Evolutionary conservation across 2,329 filamentous ascomycete genomes (phyloP), one percentile per base, ranked within the genome.

Genomic region (Penicillium sp.): DNA sequence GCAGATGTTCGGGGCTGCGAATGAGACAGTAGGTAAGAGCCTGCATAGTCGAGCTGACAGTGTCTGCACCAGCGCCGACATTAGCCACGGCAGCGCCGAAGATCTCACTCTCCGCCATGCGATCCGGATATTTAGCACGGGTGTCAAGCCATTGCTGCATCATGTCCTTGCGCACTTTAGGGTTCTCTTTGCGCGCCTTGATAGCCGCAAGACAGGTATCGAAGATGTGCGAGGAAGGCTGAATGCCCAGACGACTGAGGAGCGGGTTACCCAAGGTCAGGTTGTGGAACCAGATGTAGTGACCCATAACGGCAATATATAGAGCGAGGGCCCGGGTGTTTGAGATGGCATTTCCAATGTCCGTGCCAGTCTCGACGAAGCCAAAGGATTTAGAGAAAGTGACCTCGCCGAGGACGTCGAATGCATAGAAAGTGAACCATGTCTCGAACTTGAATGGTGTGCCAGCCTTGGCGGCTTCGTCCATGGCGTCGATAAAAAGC

Each of bases 351-450:
- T 72, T 65, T 24, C 74, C 68, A 48, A 76, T 66, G 56, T 76
- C 73, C 9, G 56, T 65, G 26, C 72, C 71, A 4, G 58, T 56
- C 22, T 70, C 62, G 0, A 75, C 45, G 54, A 76, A 76, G 9
- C 72, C 69, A 54, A 75, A 74, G 3, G 68, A 68, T 33, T 69
- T 70, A 43, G 70, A 72, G 60, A 75, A 75, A 3, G 65, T 74
- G 11, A 73, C 68, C 54, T 75, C 68, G n/a, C 73, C 73, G 21
- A 73, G 60, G 27, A 71, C 69, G 44, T 75, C 73, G 43, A 73
- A 75, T 27, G 72, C 69, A 52, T 72, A 67, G 57, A 70, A 78
- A 52, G 72, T 78, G 52, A 80, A 74, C 72, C 73, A 78, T 26
- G 71, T 54, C 29, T 75, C 71, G 14, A 80, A 74, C 19, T 76